These are phyloP conservation scores for Ceratorhiza oryzae-sativae DNA, from an alignment of 1,284 basidiomycete genomes.

Conservation along the genomic window DNA sequence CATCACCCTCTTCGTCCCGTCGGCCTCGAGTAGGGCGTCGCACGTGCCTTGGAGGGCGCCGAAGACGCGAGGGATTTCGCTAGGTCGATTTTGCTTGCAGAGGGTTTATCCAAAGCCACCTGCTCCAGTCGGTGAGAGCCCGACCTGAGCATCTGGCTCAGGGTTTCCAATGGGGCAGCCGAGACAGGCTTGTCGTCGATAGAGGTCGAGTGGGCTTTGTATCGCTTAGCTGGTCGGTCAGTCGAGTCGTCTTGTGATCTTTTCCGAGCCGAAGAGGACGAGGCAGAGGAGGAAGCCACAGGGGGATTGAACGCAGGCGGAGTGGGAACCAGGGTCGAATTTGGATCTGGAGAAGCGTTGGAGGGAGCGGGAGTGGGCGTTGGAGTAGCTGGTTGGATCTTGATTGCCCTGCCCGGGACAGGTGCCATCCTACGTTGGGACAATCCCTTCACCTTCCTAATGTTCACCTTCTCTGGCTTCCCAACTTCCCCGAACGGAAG, in stretches of 20 bases:
- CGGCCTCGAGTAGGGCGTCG: not conserved
- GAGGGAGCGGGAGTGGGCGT: no score
- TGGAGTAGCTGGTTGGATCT: not conserved
- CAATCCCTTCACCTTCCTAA: not conserved
- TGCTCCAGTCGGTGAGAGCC: no score
- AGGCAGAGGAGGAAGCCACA: no score
- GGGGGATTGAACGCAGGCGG: no score
- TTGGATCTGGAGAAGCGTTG: not conserved
- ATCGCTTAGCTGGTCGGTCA: not conserved
- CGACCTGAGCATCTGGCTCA: not conserved
- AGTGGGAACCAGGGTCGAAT: not conserved
- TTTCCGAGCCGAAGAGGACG: not conserved
- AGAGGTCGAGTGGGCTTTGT: not conserved
- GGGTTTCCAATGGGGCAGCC: not conserved
- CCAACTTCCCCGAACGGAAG: not conserved
- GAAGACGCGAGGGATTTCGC: not conserved
- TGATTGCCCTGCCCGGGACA: not conserved
- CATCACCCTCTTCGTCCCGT: constrained; percentile 3
- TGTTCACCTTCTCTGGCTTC: not conserved
- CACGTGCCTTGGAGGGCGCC: no score
- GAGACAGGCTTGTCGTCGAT: not conserved
- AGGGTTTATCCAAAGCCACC: not conserved
- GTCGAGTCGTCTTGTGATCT: not conserved
- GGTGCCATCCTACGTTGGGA: not conserved
- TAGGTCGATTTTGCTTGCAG: not conserved